phyloP scores from a whole-genome alignment of 1,284 basidiomycete genomes.

The Apiotrichum sp. region DNA sequence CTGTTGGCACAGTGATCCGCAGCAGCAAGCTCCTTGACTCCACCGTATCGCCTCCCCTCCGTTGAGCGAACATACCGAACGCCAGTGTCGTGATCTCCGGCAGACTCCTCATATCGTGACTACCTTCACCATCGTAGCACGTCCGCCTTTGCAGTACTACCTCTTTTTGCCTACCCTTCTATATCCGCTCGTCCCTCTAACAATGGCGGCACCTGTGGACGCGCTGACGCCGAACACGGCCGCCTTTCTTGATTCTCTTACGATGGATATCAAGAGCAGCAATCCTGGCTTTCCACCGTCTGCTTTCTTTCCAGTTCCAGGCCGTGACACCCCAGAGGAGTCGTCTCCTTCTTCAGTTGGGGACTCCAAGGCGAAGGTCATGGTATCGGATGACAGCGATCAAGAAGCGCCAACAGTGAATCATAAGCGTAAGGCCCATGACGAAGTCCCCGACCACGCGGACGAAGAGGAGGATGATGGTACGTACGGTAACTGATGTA shows the following conservation, averaged over 20 bases:
- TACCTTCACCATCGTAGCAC: background rate
- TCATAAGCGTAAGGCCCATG: constrained; percentile 34
- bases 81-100: too few species aligned
- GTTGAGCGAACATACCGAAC: too few species aligned
- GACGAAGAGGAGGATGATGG: constrained; percentile 31
- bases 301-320: constrained; percentile 38
- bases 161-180: background rate
- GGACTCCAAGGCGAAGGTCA: background rate
- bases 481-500: constrained; percentile 6
- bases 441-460: background rate
- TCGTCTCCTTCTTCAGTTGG: constrained; percentile 29
- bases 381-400: constrained; percentile 15
- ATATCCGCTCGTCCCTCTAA: background rate
- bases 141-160: background rate
- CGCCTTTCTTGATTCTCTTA: constrained; percentile 38
- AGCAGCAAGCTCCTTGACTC: too few species aligned
- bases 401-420: constrained; percentile 1
- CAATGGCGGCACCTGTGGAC: constrained; percentile 27
- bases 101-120: too few species aligned
- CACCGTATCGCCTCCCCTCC: too few species aligned
- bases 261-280: constrained; percentile 8
- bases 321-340: constrained; percentile 35
- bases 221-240: constrained; percentile 43
- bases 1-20: too few species aligned
- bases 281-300: constrained; percentile 29